A percentile compares a stretch with the other conserved stretches of the same genome.
These are phyloP conservation scores for Fraxinus anomala DNA, from an alignment of 257 asterid genomes.

Conservation along the genomic window DNA sequence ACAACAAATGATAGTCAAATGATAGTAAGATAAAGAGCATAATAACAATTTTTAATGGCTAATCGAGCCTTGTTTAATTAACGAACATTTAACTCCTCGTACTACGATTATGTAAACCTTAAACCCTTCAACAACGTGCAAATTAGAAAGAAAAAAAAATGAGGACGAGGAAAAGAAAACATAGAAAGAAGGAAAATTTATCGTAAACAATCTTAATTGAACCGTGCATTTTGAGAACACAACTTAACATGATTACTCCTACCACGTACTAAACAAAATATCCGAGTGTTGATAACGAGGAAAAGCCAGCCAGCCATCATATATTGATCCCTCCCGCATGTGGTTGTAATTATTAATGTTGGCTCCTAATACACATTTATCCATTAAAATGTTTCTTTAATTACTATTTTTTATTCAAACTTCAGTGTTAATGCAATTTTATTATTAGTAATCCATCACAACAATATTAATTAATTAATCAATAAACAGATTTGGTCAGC, in stretches of 20 bases:
- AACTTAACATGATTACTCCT: constrained; percentile 28
- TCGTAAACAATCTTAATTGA: not conserved
- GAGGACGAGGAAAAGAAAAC: not conserved
- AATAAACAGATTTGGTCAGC: constrained; percentile 38
- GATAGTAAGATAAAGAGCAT: too few relatives aligned
- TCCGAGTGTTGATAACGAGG: constrained; percentile 13
- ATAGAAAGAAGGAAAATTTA: not conserved
- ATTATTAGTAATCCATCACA: not conserved
- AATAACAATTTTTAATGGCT: too few relatives aligned
- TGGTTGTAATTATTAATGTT: constrained; percentile 47
- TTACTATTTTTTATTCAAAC: not conserved
- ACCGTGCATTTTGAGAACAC: constrained; percentile 30
- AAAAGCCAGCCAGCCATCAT: constrained; percentile 30
- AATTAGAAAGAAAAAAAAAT: too few relatives aligned
- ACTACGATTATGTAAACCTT: too few relatives aligned
- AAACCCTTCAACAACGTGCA: too few relatives aligned
- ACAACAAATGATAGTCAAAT: too few relatives aligned
- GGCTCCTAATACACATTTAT: constrained; percentile 24
- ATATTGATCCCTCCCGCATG: constrained; percentile 8
- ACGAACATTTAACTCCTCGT: too few relatives aligned
- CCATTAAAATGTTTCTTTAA: constrained; percentile 15
- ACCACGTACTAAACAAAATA: not conserved
- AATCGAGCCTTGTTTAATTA: too few relatives aligned
- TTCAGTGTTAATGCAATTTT: not conserved
- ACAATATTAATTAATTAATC: not conserved